These are phyloP conservation scores for Fagopyrum esculentum DNA, from an alignment of 148 eudicot species.

Conservation along the genomic window DNA sequence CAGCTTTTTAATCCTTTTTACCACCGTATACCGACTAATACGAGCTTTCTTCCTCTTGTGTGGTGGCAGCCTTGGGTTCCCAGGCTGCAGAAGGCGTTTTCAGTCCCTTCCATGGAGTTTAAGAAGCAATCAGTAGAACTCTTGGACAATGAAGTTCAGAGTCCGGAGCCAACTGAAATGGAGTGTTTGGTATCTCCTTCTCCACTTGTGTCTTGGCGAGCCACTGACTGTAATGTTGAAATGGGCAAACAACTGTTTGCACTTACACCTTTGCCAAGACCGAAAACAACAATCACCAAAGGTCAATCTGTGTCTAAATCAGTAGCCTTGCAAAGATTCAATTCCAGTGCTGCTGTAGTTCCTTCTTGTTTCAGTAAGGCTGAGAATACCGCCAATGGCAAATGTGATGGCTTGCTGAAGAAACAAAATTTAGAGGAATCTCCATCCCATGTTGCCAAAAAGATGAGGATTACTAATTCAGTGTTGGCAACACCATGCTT, in stretches of 20 bases:
- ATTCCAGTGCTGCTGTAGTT: slow-evolving; percentile 15
- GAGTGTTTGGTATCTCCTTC: slow-evolving; percentile 86
- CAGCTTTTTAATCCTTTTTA: not conserved
- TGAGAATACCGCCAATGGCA: slow-evolving; percentile 15
- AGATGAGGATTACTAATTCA: slow-evolving; percentile 17
- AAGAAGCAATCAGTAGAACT: slow-evolving; percentile 24
- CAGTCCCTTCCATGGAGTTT: slow-evolving; percentile 20
- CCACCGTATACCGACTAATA: not conserved
- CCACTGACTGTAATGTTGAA: slow-evolving; percentile 40
- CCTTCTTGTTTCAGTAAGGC: slow-evolving; percentile 22
- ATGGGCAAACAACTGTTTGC: slow-evolving; percentile 72
- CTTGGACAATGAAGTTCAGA: slow-evolving; percentile 21
- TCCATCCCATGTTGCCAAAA: slow-evolving; percentile 19
- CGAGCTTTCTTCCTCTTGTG: slow-evolving; percentile 1
- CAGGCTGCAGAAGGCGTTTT: slow-evolving; percentile 48
- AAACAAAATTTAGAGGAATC: slow-evolving; percentile 22
- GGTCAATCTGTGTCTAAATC: slow-evolving; percentile 32
- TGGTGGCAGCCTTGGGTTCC: slow-evolving; percentile 76
- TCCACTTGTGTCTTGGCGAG: slow-evolving; percentile 96
- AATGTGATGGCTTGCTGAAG: slow-evolving; percentile 15
- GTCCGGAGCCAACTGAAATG: slow-evolving; percentile 46
- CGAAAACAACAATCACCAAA: slow-evolving; percentile 35
- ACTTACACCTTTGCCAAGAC: slow-evolving; percentile 74
- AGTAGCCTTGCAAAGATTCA: slow-evolving; percentile 19
- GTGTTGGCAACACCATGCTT: slow-evolving; percentile 53